These are phyloP conservation scores for Mycena rebaudengoi DNA, from an alignment of 768 basidiomycete species.

Conservation along the genomic window DNA sequence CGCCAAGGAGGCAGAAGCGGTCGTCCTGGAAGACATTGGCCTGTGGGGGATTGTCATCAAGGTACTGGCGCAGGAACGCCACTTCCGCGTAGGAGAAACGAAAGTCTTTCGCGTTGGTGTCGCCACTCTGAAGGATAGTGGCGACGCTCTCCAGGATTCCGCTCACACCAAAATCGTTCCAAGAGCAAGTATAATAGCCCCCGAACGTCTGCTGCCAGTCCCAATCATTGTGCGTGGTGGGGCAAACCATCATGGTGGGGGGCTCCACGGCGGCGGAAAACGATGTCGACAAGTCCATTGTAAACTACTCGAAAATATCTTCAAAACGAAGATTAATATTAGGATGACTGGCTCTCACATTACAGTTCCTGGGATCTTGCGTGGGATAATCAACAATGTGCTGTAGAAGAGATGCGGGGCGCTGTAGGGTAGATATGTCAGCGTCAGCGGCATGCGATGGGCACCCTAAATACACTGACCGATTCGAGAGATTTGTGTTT, in stretches of 20 bases:
- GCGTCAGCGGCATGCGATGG: too few relatives aligned
- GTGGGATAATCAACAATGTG: too few relatives aligned
- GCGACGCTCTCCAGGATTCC: slow-evolving; percentile 1
- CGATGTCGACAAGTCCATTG: not conserved
- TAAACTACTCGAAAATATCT: not conserved
- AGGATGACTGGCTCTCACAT: not conserved
- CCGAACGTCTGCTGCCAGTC: slow-evolving; percentile 5
- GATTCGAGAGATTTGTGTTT: too few relatives aligned
- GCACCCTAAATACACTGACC: too few relatives aligned
- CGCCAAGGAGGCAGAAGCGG: slow-evolving; percentile 6
- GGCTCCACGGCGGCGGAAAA: not conserved
- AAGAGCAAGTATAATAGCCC: not conserved
- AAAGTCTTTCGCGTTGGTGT: slow-evolving; percentile 2
- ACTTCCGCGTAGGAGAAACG: slow-evolving; percentile 1
- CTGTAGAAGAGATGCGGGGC: too few relatives aligned
- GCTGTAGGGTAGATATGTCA: too few relatives aligned
- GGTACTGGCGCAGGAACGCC: not conserved
- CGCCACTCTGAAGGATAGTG: not conserved
- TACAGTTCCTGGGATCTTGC: not conserved
- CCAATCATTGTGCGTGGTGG: slow-evolving; percentile 1
- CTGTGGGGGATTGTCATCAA: not conserved
- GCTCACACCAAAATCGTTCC: not conserved
- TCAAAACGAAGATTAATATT: not conserved
- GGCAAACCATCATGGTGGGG: not conserved
- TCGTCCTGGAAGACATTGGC: not conserved